Base-by-base conservation (phyloP, 805 yeast genomes). In the Lachancea meyersii region DNA sequence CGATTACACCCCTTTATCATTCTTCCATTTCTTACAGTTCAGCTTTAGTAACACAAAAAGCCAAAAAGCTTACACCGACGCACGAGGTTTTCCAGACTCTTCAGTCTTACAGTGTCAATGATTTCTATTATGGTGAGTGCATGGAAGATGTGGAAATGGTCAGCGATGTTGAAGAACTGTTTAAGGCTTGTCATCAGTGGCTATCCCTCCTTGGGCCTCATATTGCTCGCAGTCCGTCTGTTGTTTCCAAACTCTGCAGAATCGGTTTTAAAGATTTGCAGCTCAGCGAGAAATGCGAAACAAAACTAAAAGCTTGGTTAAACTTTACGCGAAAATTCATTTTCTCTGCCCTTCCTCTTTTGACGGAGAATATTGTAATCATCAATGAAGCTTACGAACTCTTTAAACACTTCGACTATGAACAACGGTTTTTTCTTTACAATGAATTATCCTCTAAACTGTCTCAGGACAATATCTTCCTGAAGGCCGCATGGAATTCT, bases 401-500 rank as follows among this genome's bases (percentile, higher is more conserved):
- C 1, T 55, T 91, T 46, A 58, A 68, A 7, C 51, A 60, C 26
- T 86, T 72, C 54, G 67, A 86, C 2, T 55, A 77, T 28, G 83
- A 82, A 40, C 72, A 71, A 44, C 71, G 97, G 37, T 89, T 76
- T 61, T 78, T 82, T 44, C 60, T 91, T 16, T 89, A 89, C 58
- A 93, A 95, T 30, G 96, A 88, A 51, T 72, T 86, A 57, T 70
- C 75, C 40, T 73, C 71, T 27, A 77, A 73, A 3, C 60, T 77
- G 3, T 69, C 80, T 3, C 82, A 82, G 52, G 76, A 72, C 45
- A 68, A 73, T 43, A 68, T 77, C 0, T 68, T 68, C 16, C 69
- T 85, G 5, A 81, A 79, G 48, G 64, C 79, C 21, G 78, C 81
- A 4, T 75, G 76, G 43, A 75, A 76, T 13, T 76, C 70, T 44